These are phyloP conservation scores for Xerocomellus intermedius DNA, from an alignment of 768 basidiomycete genomes.

Conservation along the genomic window DNA sequence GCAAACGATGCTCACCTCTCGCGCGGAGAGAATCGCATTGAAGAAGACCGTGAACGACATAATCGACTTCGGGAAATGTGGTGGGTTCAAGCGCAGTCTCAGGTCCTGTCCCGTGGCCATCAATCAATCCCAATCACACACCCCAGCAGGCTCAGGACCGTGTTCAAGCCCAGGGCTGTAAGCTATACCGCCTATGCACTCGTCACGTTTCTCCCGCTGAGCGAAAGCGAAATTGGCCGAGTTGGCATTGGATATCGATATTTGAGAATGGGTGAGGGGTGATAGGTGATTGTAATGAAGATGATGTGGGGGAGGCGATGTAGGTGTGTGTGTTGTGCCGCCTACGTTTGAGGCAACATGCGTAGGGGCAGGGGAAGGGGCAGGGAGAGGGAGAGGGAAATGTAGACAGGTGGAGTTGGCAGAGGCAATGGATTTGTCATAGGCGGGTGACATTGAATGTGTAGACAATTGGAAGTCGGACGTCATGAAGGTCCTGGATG, in stretches of 20 bases:
- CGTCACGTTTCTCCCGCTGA: conserved; percentile 23
- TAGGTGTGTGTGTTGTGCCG: conserved; percentile 75
- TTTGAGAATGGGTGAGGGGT: conserved; percentile 90
- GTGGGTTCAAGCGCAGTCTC: conserved; percentile 24
- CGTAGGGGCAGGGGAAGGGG: not conserved
- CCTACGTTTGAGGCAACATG: conserved; percentile 34
- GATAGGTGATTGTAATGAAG: conserved; percentile 83
- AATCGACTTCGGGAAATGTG: too few species aligned
- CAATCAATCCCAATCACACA: not conserved
- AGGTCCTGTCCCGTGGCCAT: too few species aligned
- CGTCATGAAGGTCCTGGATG: too few species aligned
- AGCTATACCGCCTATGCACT: conserved; percentile 13
- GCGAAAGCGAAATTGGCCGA: conserved; percentile 50
- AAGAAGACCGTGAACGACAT: too few species aligned
- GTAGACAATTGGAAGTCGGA: too few species aligned
- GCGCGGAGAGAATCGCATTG: too few species aligned
- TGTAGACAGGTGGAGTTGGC: too few species aligned
- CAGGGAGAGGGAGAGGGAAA: not conserved
- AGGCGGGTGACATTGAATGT: too few species aligned
- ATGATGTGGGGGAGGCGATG: conserved; percentile 73
- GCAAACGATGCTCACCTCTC: too few species aligned
- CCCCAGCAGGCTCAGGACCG: not conserved
- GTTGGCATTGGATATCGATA: conserved; percentile 69
- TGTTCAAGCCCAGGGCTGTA: too few species aligned
- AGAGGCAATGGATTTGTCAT: too few species aligned